Percentiles rank a stretch among this genome's conserved stretches.
These are phyloP conservation scores for Sphaerosporella brunnea DNA, from an alignment of 495 filamentous ascomycete genomes.

Conservation along the genomic window DNA sequence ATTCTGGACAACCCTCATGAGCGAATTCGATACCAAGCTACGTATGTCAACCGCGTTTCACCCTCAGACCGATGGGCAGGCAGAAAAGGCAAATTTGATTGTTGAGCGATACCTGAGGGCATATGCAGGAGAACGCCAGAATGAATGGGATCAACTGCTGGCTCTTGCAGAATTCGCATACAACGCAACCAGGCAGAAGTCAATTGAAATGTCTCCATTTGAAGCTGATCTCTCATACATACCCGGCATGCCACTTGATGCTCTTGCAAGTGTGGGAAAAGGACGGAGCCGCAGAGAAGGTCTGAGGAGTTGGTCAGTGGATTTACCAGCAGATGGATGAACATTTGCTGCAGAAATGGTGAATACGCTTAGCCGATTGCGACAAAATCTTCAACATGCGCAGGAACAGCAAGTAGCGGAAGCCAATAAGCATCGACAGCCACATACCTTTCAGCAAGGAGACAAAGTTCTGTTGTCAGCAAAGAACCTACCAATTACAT, in stretches of 20 bases:
- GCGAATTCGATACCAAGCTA: not conserved
- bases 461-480: not conserved
- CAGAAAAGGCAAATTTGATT: not conserved
- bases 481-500: not conserved
- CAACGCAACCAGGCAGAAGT: not conserved
- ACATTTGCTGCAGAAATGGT: not conserved
- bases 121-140: not conserved
- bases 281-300: fast-evolving
- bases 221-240: not conserved
- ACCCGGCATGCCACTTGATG: not conserved
- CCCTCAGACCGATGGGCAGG: not conserved
- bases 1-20: not conserved
- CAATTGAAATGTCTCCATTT: not conserved
- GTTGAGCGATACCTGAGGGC: not conserved
- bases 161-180: not conserved
- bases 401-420: not conserved
- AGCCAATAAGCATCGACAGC: not conserved
- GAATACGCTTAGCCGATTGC: not conserved
- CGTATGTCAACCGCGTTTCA: not conserved
- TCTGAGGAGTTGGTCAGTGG: too few species aligned
- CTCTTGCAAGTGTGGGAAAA: not conserved
- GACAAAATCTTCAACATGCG: not conserved
- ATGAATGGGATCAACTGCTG: not conserved
- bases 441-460: not conserved
- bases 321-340: not conserved